Percentiles rank a stretch among this genome's conserved stretches.
Conservation (phyloP, 2,329 filamentous ascomycete species). For the Phymatotrichopsis omnivora region DNA sequence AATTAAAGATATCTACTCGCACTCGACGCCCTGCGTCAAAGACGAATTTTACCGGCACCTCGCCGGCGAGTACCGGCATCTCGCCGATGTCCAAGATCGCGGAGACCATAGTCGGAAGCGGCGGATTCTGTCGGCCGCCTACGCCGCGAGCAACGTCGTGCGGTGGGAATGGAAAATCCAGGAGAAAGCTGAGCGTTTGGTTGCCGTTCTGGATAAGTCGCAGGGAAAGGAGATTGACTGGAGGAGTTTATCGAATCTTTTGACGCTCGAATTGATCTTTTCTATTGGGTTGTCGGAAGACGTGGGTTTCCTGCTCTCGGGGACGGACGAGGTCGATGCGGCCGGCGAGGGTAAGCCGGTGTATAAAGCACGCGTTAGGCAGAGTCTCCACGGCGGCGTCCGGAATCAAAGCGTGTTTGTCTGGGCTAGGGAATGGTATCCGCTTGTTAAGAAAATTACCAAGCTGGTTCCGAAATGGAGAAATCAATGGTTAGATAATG, state of each 20-base stretch:
- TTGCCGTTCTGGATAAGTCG: too few relatives aligned
- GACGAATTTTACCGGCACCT: slow-evolving; percentile 41
- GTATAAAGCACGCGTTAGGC: slow-evolving; percentile 42
- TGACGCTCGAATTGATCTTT: slow-evolving; percentile 47
- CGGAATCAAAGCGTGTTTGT: slow-evolving; percentile 43
- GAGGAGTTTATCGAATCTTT: too few relatives aligned
- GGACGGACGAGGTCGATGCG: slow-evolving; percentile 40
- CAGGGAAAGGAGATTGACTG: too few relatives aligned
- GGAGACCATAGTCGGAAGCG: slow-evolving; percentile 44
- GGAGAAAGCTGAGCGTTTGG: slow-evolving; percentile 42
- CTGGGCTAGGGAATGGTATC: slow-evolving; percentile 46
- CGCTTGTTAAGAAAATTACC: slow-evolving; percentile 40
- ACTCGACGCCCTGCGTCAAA: slow-evolving; percentile 44
- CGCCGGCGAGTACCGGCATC: slow-evolving; percentile 43
- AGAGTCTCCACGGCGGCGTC: slow-evolving; percentile 44
- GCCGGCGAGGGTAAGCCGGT: slow-evolving; percentile 41
- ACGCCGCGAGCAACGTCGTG: slow-evolving; percentile 46
- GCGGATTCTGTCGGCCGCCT: slow-evolving; percentile 43
- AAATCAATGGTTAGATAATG: slow-evolving; percentile 36
- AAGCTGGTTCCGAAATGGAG: slow-evolving; percentile 42
- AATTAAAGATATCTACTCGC: slow-evolving; percentile 45
- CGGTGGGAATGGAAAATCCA: slow-evolving; percentile 47
- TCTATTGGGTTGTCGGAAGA: slow-evolving; percentile 46
- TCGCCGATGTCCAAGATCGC: slow-evolving; percentile 46
- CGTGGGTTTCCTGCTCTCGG: slow-evolving; percentile 45